A percentile compares a stretch with the other conserved stretches of the same genome.
Evolutionary conservation across 208 protist genomes (phyloP).

Genomic region (Leishmania turanica): DNA sequence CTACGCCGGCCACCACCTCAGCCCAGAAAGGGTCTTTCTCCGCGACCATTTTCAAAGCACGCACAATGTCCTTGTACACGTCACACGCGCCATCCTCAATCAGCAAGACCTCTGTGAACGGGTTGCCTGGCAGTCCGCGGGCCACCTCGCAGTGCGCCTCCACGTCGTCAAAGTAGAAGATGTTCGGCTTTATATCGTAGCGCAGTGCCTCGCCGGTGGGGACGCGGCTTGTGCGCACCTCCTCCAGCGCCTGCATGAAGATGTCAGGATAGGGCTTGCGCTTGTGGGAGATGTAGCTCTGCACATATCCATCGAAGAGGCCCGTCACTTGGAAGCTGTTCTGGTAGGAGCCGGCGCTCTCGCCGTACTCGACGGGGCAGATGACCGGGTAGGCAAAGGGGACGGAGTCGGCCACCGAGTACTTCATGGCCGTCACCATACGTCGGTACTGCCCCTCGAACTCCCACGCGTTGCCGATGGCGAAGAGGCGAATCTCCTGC

Average conservation of each 20-base stretch:
- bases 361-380: constrained; percentile 68
- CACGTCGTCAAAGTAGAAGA: constrained; percentile 83
- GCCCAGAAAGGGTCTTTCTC: constrained; percentile 72
- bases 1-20: constrained; percentile 50
- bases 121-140: constrained; percentile 47
- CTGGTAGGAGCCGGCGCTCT: constrained; percentile 19
- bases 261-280: constrained; percentile 85
- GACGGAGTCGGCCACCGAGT: constrained; percentile 39
- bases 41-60: constrained; percentile 56
- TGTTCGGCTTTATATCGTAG: constrained; percentile 69
- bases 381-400: constrained; percentile 49
- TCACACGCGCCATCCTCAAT: constrained; percentile 71
- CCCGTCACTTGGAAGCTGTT: constrained; percentile 64
- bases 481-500: constrained; percentile 76
- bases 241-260: constrained; percentile 63
- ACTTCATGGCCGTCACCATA: constrained; percentile 51
- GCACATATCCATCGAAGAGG: constrained; percentile 77
- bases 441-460: constrained; percentile 76
- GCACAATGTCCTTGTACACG: constrained; percentile 69
- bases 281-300: constrained; percentile 74
- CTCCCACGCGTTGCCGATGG: constrained; percentile 81
- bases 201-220: constrained; percentile 62
- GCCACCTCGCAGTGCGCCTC: constrained; percentile 68
- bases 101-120: constrained; percentile 69
- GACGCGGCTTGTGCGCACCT: constrained; percentile 47